Evolutionary conservation across 108 stramenopile genomes (phyloP).

Genomic region (Skeletonema costatum): DNA sequence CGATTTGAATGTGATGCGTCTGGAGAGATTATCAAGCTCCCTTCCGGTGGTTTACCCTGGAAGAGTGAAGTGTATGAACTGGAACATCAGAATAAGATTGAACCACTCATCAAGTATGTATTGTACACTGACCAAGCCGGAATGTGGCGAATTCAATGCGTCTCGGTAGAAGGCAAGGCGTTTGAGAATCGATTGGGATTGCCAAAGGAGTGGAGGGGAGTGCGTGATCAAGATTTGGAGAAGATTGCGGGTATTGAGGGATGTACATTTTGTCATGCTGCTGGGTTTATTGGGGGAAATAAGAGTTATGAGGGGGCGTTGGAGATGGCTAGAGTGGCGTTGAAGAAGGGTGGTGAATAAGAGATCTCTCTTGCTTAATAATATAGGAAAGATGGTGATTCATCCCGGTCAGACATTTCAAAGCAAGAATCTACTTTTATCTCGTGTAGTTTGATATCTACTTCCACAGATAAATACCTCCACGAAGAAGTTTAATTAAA

Average conservation of each 20-base stretch:
- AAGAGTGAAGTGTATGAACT: constrained; percentile 91
- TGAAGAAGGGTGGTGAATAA: constrained; percentile 25
- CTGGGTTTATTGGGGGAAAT: constrained; percentile 99
- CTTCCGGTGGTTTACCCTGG: constrained; percentile 93
- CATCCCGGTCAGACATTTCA: too few species aligned
- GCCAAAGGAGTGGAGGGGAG: constrained; percentile 94
- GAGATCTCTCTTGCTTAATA: not conserved
- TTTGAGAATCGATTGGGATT: constrained; percentile 91
- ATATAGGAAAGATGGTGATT: too few species aligned
- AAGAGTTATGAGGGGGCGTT: constrained; percentile 92
- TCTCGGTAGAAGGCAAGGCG: constrained; percentile 88
- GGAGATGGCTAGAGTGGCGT: constrained; percentile 86
- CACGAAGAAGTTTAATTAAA: too few species aligned
- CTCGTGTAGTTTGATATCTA: too few species aligned
- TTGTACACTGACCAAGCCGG: constrained; percentile 91
- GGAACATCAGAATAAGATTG: constrained; percentile 69
- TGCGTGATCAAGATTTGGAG: constrained; percentile 89
- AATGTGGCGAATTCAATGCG: constrained; percentile 99
- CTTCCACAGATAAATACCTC: too few species aligned
- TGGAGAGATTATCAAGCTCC: constrained; percentile 82
- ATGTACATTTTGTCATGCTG: constrained; percentile 93
- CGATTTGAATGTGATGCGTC: constrained; percentile 72
- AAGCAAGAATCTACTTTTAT: too few species aligned
- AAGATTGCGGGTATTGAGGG: constrained; percentile 82
- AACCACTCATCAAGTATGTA: constrained; percentile 90